Conservation (phyloP, 1,284 basidiomycete species). For the Vanrija sp. region DNA sequence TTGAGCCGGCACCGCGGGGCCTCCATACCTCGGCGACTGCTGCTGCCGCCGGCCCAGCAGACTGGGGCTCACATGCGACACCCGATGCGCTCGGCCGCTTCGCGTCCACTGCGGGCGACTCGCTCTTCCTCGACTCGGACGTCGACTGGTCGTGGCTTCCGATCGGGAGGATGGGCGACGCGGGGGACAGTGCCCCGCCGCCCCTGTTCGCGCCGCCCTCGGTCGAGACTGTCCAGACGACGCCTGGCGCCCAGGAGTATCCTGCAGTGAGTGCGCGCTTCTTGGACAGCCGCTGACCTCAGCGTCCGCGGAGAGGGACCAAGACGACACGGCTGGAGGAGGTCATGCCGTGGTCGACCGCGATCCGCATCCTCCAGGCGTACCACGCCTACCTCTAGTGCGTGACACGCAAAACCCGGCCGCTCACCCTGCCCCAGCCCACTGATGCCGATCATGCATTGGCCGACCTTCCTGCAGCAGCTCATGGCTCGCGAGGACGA, state of each 20-base stretch:
- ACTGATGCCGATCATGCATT: slow-evolving; percentile 31
- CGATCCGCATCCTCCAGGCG: slow-evolving; percentile 24
- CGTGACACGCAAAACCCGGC: neutral
- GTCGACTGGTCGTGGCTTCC: no score
- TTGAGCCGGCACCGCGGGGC: neutral
- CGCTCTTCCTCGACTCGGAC: no score
- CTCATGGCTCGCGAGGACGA: slow-evolving; percentile 27
- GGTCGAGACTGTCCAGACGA: neutral
- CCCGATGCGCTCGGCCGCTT: neutral
- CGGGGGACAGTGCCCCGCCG: neutral
- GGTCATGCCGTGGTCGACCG: slow-evolving; percentile 19
- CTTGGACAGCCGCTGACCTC: neutral
- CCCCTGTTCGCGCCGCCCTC: neutral
- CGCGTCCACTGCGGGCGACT: neutral
- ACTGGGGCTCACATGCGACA: neutral
- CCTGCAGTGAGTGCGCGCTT: neutral
- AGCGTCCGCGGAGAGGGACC: neutral
- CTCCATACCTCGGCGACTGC: no score
- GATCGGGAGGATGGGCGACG: neutral
- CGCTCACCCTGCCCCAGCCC: slow-evolving; percentile 12
- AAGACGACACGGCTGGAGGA: slow-evolving; percentile 17
- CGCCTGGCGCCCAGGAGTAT: neutral
- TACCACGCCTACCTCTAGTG: slow-evolving; percentile 33
- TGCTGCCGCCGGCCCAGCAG: neutral
- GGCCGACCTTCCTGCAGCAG: slow-evolving; percentile 32